Conservation (phyloP, 1,284 basidiomycete species). For the Cutaneotrichosporon cyanovorans region DNA sequence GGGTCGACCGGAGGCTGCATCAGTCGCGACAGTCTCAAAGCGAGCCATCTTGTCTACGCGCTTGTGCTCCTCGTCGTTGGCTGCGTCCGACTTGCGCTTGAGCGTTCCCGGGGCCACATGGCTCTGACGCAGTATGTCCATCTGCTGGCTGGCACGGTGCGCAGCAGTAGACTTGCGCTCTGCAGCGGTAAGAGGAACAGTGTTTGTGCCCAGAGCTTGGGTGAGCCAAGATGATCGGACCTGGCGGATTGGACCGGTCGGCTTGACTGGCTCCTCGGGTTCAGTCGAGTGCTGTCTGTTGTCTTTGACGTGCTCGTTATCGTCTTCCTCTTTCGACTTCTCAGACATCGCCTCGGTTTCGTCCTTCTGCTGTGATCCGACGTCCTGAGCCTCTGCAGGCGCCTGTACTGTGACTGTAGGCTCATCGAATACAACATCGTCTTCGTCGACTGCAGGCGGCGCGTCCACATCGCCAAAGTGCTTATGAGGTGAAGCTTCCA, state of each 20-base stretch:
- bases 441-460: too few species aligned
- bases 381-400: constrained; percentile 1
- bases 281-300: neutral
- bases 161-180: constrained; percentile 3
- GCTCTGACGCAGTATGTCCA: constrained; percentile 24
- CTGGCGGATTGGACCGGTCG: constrained; percentile 19
- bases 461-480: too few species aligned
- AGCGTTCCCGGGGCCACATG: constrained; percentile 23
- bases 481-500: too few species aligned
- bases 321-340: too few species aligned
- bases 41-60: constrained; percentile 33
- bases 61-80: constrained; percentile 12
- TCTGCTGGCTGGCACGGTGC: constrained; percentile 8
- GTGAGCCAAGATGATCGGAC: constrained; percentile 42
- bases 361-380: neutral
- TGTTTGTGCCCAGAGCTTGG: constrained; percentile 35
- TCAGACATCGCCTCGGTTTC: neutral
- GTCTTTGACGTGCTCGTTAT: too few species aligned
- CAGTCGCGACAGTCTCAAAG: constrained; percentile 14
- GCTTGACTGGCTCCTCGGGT: neutral
- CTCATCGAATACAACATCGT: too few species aligned
- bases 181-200: constrained; percentile 5
- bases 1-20: constrained; percentile 8
- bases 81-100: constrained; percentile 35
- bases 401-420: too few species aligned